Evolutionary conservation across 2,329 filamentous ascomycete species (phyloP), one percentile per base, ranked within the genome.

Genomic region (Lachnellula arida): DNA sequence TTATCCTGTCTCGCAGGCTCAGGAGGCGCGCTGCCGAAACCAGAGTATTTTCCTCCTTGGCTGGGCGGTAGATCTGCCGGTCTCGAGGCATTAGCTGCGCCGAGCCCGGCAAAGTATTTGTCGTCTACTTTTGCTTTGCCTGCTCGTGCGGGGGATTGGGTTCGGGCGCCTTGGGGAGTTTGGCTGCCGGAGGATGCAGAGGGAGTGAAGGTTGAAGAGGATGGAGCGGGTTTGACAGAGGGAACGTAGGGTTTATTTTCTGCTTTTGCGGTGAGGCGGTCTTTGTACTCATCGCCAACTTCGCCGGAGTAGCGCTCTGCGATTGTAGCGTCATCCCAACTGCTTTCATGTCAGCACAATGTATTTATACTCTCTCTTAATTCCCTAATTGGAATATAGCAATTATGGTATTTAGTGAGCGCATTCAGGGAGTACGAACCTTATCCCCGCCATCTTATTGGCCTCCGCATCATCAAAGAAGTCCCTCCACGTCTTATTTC

Each of bases 261-360:
- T 6, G 95, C 89, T 76, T 94, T 93, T 66, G 89, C 89, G 35
- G 85, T 86, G 62, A 97, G 73, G 59, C 91, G 81, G 72, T 96
- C 92, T 74, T 97, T 97, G 85, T 88, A 97, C 75, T 97, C 93
- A 73, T 97, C 93, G 54, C 92, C 93, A 0, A 88, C 89, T 62
- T 94, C 90, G 54, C 89, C 89, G 59, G 91, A 87, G 71, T 97
- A 97, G 54, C 93, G 79, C 72, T 97, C 91, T 58, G 90, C 87
- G 63, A 97, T 95, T 6, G 90, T 94, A 14, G 88, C 89, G 65
- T 91, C 88, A 65, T 96, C 91, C 80, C 93, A 70, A 43, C 64
- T 69, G 35, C 55, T 5, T 40, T 22, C 14, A 34, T 49, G 34
- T 63, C 35, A 64, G 57, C 43, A 32, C 32, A 25, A 15, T 49